Percentiles rank a stretch among this genome's conserved stretches.
phyloP scores from a whole-genome alignment of 345 rosid species.

The Eucalyptus sideroxylon region DNA sequence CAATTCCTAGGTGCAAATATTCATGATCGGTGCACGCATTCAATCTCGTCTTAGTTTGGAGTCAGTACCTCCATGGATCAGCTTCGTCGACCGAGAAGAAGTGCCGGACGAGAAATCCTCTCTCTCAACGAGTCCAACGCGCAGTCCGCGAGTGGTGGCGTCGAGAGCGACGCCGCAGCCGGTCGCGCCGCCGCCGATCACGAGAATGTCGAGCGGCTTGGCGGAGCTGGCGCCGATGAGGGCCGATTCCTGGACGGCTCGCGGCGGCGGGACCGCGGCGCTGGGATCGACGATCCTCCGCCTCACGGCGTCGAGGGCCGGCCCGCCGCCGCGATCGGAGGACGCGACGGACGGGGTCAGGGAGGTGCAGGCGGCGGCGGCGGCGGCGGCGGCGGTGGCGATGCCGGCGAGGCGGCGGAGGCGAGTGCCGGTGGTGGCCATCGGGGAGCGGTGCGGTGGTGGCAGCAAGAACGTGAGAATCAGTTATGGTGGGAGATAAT shows the following conservation, averaged over 20 bases:
- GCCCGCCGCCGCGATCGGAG: conserved; percentile 33
- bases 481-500: neutral
- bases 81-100: conserved; percentile 90
- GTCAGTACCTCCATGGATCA: conserved; percentile 78
- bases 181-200: conserved; percentile 96
- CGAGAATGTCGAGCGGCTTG: conserved; percentile 78
- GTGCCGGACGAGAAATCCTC: conserved; percentile 97
- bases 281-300: conserved; percentile 37
- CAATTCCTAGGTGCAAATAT: neutral
- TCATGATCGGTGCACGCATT: neutral
- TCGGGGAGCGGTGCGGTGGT: neutral
- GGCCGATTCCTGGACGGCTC: conserved; percentile 57
- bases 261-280: conserved; percentile 57
- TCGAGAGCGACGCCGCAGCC: conserved; percentile 97
- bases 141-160: conserved; percentile 80
- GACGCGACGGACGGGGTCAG: conserved; percentile 17
- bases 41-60: neutral
- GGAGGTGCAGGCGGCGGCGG: conserved; percentile 34
- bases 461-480: neutral
- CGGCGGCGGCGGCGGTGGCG: conserved; percentile 8
- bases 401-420: conserved; percentile 59
- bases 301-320: conserved; percentile 30
- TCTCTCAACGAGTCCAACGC: conserved; percentile 87
- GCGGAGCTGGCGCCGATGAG: conserved; percentile 35
- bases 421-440: conserved; percentile 22